phyloP scores from a whole-genome alignment of 2,329 filamentous ascomycete species.

The Phialophora tarda region DNA sequence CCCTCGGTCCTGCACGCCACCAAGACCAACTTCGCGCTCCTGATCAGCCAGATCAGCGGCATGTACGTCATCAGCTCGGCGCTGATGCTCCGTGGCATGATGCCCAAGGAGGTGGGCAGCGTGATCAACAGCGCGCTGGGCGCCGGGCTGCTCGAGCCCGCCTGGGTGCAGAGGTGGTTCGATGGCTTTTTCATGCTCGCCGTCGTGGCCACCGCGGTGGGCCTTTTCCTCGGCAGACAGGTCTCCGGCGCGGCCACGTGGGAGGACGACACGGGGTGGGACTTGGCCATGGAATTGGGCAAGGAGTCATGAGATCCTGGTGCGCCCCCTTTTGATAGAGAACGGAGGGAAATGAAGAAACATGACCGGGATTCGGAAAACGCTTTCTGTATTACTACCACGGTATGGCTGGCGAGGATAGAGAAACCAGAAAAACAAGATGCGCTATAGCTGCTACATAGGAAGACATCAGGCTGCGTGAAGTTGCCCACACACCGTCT shows the following conservation, averaged over 20 bases:
- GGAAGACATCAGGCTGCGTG: too few species aligned
- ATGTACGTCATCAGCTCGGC: slow-evolving; percentile 85
- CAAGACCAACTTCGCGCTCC: slow-evolving; percentile 77
- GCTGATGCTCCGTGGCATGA: slow-evolving; percentile 75
- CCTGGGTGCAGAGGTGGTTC: slow-evolving; percentile 82
- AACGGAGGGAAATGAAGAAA: neutral
- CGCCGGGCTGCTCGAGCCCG: slow-evolving; percentile 70
- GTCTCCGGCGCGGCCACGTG: slow-evolving; percentile 56
- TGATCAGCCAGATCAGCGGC: slow-evolving; percentile 79
- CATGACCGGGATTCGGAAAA: neutral
- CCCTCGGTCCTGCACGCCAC: slow-evolving; percentile 74
- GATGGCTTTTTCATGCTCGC: slow-evolving; percentile 82
- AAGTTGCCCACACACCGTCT: too few species aligned
- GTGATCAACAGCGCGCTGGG: slow-evolving; percentile 79
- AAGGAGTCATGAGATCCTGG: slow-evolving; percentile 60
- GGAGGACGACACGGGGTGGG: slow-evolving; percentile 65
- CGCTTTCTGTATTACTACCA: neutral
- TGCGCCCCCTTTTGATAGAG: neutral
- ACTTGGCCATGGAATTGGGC: slow-evolving; percentile 71
- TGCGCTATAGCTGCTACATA: too few species aligned
- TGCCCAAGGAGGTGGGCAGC: slow-evolving; percentile 76
- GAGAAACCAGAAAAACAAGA: too few species aligned
- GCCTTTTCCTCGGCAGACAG: slow-evolving; percentile 73
- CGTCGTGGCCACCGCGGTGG: slow-evolving; percentile 68
- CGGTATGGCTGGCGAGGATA: too few species aligned